Evolutionary conservation across 2,329 filamentous ascomycete species (phyloP).

Genomic region (Incumbomyces lentus): DNA sequence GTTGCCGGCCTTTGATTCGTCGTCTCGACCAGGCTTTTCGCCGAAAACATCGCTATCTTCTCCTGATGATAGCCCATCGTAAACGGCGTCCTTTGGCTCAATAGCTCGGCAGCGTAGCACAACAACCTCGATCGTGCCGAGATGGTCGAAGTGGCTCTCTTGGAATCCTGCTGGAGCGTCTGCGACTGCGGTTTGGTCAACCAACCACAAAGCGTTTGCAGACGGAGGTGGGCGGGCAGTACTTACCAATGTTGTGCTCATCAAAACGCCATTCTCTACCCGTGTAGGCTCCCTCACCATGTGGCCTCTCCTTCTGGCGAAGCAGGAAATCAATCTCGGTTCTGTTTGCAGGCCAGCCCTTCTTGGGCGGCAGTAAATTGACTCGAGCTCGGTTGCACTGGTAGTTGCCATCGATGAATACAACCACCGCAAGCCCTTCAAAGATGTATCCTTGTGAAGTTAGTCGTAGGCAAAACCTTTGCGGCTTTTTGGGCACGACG

Average conservation of each 20-base stretch:
- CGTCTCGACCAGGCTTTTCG: constrained; percentile 9
- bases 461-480: constrained; percentile 41
- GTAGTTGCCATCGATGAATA: constrained; percentile 48
- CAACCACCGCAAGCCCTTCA: constrained; percentile 43
- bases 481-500: constrained; percentile 33
- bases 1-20: neutral
- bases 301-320: constrained; percentile 44
- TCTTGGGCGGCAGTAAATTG: constrained; percentile 28
- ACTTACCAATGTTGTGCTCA: constrained; percentile 37
- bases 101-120: constrained; percentile 22
- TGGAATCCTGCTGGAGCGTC: constrained; percentile 12
- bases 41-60: constrained; percentile 16
- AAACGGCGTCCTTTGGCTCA: constrained; percentile 6
- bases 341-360: constrained; percentile 21
- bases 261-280: constrained; percentile 46
- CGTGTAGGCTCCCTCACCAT: constrained; percentile 37
- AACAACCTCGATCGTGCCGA: constrained; percentile 25
- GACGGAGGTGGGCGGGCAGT: neutral
- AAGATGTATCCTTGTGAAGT: constrained; percentile 42
- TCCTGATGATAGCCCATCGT: constrained; percentile 13
- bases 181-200: constrained; percentile 11
- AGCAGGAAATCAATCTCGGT: constrained; percentile 40
- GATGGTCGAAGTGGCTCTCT: constrained; percentile 19
- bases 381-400: constrained; percentile 47
- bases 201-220: neutral